Percentiles rank a stretch among this genome's conserved stretches.
These are phyloP conservation scores for Sphaerulina populicola DNA, from an alignment of 2,329 filamentous ascomycete genomes.

Conservation along the genomic window DNA sequence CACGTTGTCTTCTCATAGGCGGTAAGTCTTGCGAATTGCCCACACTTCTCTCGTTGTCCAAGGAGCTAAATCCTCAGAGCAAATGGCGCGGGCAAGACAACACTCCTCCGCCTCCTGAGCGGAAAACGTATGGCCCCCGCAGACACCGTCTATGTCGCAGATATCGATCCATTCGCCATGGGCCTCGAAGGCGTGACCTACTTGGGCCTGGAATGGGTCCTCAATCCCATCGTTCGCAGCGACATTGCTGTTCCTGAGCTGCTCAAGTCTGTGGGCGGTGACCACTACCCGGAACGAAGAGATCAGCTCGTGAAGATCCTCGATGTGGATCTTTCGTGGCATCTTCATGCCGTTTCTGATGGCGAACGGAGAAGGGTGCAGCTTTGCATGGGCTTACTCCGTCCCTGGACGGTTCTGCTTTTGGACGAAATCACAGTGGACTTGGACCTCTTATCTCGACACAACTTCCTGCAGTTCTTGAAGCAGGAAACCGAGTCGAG, in stretches of 20 bases:
- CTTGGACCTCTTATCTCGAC: conserved; percentile 75
- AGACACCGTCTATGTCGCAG: conserved; percentile 65
- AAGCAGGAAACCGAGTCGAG: conserved; percentile 76
- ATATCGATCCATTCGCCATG: conserved; percentile 84
- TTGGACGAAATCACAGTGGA: conserved; percentile 97
- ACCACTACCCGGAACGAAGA: conserved; percentile 69
- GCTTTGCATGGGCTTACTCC: conserved; percentile 85
- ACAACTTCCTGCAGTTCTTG: conserved; percentile 77
- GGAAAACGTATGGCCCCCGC: conserved; percentile 86
- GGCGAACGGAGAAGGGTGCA: conserved; percentile 88
- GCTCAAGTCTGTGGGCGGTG: conserved; percentile 74
- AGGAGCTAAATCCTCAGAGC: conserved; percentile 43
- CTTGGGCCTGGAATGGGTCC: conserved; percentile 93
- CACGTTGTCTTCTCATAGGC: conserved; percentile 83
- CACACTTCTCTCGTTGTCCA: conserved; percentile 6
- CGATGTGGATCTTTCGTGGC: conserved; percentile 86
- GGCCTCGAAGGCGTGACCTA: conserved; percentile 92
- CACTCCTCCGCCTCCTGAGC: conserved; percentile 83
- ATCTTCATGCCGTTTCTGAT: conserved; percentile 91
- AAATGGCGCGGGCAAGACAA: conserved; percentile 96
- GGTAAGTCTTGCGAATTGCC: conserved; percentile 40
- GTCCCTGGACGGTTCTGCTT: conserved; percentile 84
- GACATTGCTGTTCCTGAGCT: conserved; percentile 89
- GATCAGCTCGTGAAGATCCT: conserved; percentile 83
- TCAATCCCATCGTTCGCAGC: conserved; percentile 90